phyloP scores from a whole-genome alignment of 179 eudicot genomes.

The Spergularia azorica region DNA sequence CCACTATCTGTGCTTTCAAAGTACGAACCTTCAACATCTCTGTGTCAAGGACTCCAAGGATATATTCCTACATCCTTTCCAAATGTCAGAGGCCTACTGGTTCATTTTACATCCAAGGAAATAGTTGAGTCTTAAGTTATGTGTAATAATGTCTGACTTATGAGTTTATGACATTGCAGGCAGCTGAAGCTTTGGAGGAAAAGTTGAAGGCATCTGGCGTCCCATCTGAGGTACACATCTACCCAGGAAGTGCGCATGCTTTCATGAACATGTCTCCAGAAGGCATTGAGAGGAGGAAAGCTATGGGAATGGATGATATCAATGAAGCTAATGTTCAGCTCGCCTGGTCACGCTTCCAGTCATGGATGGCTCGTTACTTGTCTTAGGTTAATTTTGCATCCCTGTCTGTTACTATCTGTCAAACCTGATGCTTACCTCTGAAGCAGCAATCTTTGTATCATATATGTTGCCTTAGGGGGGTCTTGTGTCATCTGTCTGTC shows the following conservation, averaged over 20 bases:
- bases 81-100: too few species aligned
- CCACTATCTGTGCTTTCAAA: too few species aligned
- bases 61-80: too few species aligned
- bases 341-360: constrained; percentile 87
- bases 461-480: not conserved
- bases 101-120: too few species aligned
- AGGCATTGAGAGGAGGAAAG: constrained; percentile 70
- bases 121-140: not conserved
- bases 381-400: constrained; percentile 26
- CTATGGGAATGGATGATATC: constrained; percentile 73
- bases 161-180: constrained; percentile 38
- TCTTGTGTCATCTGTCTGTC: not conserved
- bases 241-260: constrained; percentile 71
- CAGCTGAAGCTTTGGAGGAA: constrained; percentile 83
- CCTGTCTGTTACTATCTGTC: not conserved
- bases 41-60: too few species aligned
- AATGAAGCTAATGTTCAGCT: constrained; percentile 64
- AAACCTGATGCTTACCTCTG: not conserved
- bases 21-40: too few species aligned
- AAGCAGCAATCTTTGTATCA: not conserved
- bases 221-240: constrained; percentile 68
- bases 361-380: constrained; percentile 76
- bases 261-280: constrained; percentile 86
- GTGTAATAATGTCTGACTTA: not conserved
- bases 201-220: constrained; percentile 69